phyloP scores from a whole-genome alignment of 2,329 filamentous ascomycete species.

The Alternaria infectoria region DNA sequence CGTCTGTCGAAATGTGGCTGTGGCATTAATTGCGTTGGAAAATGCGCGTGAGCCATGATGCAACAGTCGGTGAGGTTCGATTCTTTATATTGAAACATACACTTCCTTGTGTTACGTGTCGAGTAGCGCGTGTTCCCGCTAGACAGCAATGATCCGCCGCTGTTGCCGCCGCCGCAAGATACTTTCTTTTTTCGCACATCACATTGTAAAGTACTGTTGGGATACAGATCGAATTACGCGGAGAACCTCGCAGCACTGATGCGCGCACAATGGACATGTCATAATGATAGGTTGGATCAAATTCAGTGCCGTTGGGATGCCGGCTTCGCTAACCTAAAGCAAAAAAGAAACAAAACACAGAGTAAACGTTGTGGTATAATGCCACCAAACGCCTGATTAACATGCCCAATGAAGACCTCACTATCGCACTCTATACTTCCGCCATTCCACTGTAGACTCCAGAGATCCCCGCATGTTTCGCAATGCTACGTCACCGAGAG shows the following conservation, averaged over 20 bases:
- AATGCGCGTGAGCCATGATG: not conserved
- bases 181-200: not conserved
- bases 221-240: not conserved
- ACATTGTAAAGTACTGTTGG: not conserved
- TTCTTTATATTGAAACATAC: conserved; percentile 5
- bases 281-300: not conserved
- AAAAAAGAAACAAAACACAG: conserved; percentile 18
- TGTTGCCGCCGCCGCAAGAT: not conserved
- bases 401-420: conserved; percentile 22
- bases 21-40: not conserved
- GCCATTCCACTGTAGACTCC: conserved; percentile 1
- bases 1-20: not conserved
- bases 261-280: not conserved
- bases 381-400: conserved; percentile 27
- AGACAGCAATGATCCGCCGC: not conserved
- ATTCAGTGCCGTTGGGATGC: not conserved
- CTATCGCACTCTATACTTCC: conserved; percentile 11
- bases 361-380: conserved; percentile 41
- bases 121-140: conserved; percentile 4
- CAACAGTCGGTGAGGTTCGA: not conserved
- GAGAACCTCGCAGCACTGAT: not conserved
- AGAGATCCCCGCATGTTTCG: conserved; percentile 8
- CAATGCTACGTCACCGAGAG: conserved; percentile 11
- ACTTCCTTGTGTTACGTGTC: conserved; percentile 1
- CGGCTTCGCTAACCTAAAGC: conserved; percentile 2